Percentiles rank a stretch among this genome's conserved stretches.
Evolutionary conservation across 768 basidiomycete species (phyloP).

Genomic region (Fistulinella prunicolor): DNA sequence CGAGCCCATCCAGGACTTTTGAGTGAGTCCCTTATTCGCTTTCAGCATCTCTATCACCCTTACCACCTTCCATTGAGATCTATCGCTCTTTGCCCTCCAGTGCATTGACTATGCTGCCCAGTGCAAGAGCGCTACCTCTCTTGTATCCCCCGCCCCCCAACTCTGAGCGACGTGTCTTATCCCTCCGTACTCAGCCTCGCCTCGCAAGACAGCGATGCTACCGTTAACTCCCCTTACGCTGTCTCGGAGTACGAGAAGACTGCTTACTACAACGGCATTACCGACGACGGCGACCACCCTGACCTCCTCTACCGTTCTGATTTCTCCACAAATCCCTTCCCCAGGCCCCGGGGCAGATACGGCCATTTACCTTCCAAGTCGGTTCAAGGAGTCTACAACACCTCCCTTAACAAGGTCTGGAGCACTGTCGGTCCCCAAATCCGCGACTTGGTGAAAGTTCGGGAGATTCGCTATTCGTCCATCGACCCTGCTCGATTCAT

Average conservation of each 20-base stretch:
- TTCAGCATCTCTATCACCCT: too few relatives aligned
- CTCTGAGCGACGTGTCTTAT: too few relatives aligned
- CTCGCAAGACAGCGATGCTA: not conserved
- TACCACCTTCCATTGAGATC: too few relatives aligned
- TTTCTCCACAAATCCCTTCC: not conserved
- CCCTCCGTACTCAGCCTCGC: not conserved
- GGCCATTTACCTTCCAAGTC: not conserved
- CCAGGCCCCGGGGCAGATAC: not conserved
- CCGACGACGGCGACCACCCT: not conserved
- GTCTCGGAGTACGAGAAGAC: not conserved
- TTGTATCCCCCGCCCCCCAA: too few relatives aligned
- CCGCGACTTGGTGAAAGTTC: not conserved
- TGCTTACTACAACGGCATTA: not conserved
- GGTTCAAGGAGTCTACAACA: not conserved
- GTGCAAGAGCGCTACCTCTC: too few relatives aligned
- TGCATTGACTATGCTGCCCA: too few relatives aligned
- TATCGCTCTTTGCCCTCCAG: too few relatives aligned
- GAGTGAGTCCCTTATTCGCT: too few relatives aligned
- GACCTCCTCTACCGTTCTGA: not conserved
- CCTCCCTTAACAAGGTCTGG: not conserved
- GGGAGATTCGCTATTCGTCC: not conserved
- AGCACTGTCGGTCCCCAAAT: not conserved
- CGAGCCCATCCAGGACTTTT: too few relatives aligned
- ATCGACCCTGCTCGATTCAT: slow-evolving; percentile 1
- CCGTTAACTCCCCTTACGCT: not conserved